These are phyloP conservation scores for Carex littledalei DNA, from an alignment of 176 grass and related monocot species.

Conservation along the genomic window DNA sequence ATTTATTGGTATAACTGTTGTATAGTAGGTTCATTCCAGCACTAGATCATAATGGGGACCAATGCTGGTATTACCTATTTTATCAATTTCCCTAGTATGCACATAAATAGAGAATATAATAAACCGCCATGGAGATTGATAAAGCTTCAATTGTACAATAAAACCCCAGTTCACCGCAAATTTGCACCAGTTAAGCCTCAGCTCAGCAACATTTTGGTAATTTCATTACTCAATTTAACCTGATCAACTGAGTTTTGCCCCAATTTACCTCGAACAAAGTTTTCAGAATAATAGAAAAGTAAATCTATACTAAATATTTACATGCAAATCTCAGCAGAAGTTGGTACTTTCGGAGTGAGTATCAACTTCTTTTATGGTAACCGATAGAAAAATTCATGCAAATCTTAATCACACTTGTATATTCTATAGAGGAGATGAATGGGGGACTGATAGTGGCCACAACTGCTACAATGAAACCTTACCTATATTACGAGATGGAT, in stretches of 20 bases:
- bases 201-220: neutral
- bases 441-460: slow-evolving; percentile 12
- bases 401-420: neutral
- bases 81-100: neutral
- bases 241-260: neutral
- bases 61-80: neutral
- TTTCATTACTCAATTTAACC: neutral
- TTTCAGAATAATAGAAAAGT: neutral
- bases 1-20: neutral
- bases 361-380: neutral
- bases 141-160: neutral
- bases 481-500: slow-evolving; percentile 35
- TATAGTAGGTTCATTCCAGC: neutral
- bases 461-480: slow-evolving; percentile 61
- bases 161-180: neutral
- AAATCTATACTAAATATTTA: neutral
- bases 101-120: neutral
- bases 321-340: neutral
- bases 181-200: neutral
- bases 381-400: neutral
- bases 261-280: neutral
- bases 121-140: neutral
- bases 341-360: neutral
- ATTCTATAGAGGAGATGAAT: slow-evolving; percentile 20
- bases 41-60: neutral